Conservation (phyloP, 495 filamentous ascomycete species). For the Aspergillus funiculosus region DNA sequence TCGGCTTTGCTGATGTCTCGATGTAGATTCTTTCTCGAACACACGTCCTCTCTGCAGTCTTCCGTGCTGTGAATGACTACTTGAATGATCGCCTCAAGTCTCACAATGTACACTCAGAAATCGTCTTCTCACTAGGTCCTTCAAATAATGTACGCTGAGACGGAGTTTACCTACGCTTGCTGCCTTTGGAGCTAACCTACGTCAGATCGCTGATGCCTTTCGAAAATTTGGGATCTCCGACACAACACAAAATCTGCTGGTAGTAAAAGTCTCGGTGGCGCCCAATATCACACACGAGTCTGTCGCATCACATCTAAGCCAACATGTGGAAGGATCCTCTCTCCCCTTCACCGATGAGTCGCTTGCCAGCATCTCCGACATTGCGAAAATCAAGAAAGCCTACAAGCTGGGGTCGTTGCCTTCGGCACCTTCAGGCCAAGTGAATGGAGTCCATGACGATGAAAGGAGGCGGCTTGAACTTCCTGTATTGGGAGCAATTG, state of each 20-base stretch:
- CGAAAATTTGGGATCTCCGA: slow-evolving; percentile 75
- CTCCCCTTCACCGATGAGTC: slow-evolving; percentile 59
- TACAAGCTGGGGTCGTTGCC: slow-evolving; percentile 67
- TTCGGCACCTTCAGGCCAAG: slow-evolving; percentile 26
- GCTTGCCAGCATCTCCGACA: slow-evolving; percentile 54
- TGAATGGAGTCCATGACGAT: slow-evolving; percentile 19
- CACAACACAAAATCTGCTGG: slow-evolving; percentile 61
- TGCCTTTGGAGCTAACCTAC: slow-evolving; percentile 19
- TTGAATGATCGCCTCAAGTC: slow-evolving; percentile 60
- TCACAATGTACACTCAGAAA: slow-evolving; percentile 88
- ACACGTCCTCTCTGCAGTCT: slow-evolving; percentile 72
- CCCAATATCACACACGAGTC: slow-evolving; percentile 46
- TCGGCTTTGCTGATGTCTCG: too few relatives aligned
- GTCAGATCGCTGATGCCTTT: slow-evolving; percentile 84
- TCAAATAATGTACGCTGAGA: slow-evolving; percentile 70
- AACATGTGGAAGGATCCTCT: slow-evolving; percentile 55
- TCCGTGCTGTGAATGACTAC: slow-evolving; percentile 66
- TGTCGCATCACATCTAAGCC: slow-evolving; percentile 56
- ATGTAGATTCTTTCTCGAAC: slow-evolving; percentile 56
- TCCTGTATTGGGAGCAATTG: slow-evolving; percentile 64
- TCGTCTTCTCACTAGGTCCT: slow-evolving; percentile 73
- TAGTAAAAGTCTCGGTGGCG: slow-evolving; percentile 61
- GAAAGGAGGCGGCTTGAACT: slow-evolving; percentile 53
- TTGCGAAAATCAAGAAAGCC: slow-evolving; percentile 66
- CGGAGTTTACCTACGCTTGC: not conserved